Percentiles rank a stretch among this genome's conserved stretches.
These are phyloP conservation scores for Aegilops speltoides DNA, from an alignment of 176 grass and related monocot species.

Conservation along the genomic window DNA sequence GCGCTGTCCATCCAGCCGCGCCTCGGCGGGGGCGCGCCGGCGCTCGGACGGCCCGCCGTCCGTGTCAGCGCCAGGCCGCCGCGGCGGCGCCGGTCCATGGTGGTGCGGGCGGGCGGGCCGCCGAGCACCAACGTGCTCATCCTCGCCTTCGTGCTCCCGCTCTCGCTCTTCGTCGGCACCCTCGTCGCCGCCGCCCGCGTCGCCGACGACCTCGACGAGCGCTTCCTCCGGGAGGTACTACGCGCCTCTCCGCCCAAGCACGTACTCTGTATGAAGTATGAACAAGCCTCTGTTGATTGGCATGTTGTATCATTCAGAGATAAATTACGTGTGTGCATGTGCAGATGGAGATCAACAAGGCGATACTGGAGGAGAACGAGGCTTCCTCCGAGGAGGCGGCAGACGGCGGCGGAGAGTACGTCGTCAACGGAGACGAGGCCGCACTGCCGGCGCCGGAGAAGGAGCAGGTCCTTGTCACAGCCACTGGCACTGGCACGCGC, in stretches of 20 bases:
- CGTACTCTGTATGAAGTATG: no score
- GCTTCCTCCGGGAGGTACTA: constrained; percentile 81
- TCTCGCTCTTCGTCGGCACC: constrained; percentile 82
- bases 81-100: constrained; percentile 24
- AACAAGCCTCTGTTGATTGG: neutral
- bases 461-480: constrained; percentile 30
- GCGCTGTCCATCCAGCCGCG: constrained; percentile 12
- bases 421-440: neutral
- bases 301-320: neutral
- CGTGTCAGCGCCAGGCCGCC: neutral
- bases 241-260: neutral
- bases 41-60: neutral
- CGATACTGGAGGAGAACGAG: constrained; percentile 69
- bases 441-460: constrained; percentile 23
- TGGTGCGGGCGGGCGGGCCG: constrained; percentile 60
- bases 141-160: constrained; percentile 80
- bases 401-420: neutral
- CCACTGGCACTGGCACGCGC: constrained; percentile 12
- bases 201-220: constrained; percentile 73
- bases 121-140: constrained; percentile 71
- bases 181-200: constrained; percentile 57
- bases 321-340: neutral
- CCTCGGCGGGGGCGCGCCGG: neutral
- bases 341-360: constrained; percentile 65
- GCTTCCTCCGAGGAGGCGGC: constrained; percentile 18